phyloP scores from a whole-genome alignment of 2,329 filamentous ascomycete species.

The Fusarium nygamai region DNA sequence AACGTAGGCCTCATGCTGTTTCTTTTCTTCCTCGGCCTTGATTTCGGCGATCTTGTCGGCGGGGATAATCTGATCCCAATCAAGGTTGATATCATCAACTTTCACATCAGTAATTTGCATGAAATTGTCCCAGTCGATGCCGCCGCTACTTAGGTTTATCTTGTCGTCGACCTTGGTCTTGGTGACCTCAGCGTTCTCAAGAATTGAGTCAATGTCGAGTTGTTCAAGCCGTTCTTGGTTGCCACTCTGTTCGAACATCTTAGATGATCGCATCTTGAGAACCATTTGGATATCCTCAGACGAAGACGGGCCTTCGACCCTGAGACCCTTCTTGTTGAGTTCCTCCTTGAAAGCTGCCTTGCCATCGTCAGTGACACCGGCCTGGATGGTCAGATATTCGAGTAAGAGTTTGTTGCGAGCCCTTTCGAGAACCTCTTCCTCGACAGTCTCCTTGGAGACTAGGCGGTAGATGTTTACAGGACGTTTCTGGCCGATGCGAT shows the following conservation, averaged over 20 bases:
- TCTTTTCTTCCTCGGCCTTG: conserved; percentile 88
- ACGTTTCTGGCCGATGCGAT: conserved; percentile 95
- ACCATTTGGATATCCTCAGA: conserved; percentile 96
- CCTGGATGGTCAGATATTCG: conserved; percentile 96
- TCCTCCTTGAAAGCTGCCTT: conserved; percentile 81
- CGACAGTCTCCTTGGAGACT: conserved; percentile 97
- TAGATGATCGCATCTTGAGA: conserved; percentile 96
- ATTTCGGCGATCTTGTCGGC: conserved; percentile 90
- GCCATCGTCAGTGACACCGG: conserved; percentile 94
- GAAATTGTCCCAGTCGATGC: conserved; percentile 87
- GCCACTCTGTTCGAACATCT: conserved; percentile 97
- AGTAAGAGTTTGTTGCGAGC: conserved; percentile 97
- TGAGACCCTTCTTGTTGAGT: conserved; percentile 79
- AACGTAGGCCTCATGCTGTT: conserved; percentile 84
- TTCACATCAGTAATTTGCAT: conserved; percentile 99
- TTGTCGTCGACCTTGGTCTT: conserved; percentile 95
- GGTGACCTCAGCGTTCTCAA: conserved; percentile 96
- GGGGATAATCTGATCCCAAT: conserved; percentile 99
- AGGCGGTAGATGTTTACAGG: conserved; percentile 96
- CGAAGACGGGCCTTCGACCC: conserved; percentile 83
- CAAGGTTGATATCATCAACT: conserved; percentile 80
- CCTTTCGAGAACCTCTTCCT: conserved; percentile 96
- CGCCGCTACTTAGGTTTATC: conserved; percentile 90
- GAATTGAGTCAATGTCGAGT: conserved; percentile 95
- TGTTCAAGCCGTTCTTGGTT: conserved; percentile 98